Conservation (phyloP, 352 stramenopile species). For the Achlya hypogyna region DNA sequence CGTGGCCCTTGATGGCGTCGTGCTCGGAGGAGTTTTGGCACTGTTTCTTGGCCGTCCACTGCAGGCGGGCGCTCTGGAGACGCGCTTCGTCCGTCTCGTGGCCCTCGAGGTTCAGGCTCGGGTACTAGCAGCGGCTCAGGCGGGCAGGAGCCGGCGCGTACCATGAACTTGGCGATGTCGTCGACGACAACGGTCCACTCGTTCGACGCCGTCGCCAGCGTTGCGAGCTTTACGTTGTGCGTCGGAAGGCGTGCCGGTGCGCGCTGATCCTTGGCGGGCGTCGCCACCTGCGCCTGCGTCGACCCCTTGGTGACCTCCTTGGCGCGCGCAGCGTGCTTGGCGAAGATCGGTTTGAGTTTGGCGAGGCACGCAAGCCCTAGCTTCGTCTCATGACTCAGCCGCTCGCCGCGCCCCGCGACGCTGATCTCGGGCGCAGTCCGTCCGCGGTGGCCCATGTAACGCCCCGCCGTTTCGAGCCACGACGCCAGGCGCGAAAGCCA, state of each 20-base stretch:
- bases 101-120: constrained; percentile 16
- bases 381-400: neutral
- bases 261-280: neutral
- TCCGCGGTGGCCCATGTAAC: neutral
- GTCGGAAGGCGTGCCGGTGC: neutral
- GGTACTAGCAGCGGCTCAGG: neutral
- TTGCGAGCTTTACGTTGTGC: constrained; percentile 12
- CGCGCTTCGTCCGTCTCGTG: constrained; percentile 5
- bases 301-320: neutral
- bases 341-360: constrained; percentile 20
- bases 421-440: neutral
- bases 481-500: too few relatives aligned
- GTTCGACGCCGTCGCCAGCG: neutral
- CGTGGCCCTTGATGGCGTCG: constrained; percentile 23
- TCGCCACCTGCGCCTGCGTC: neutral
- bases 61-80: constrained; percentile 30
- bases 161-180: constrained; percentile 22
- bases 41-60: constrained; percentile 42
- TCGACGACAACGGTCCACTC: constrained; percentile 13
- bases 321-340: constrained; percentile 13
- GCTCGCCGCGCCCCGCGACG: neutral
- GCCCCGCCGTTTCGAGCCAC: too few relatives aligned
- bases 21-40: constrained; percentile 28
- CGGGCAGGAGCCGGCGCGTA: neutral
- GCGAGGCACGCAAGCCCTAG: constrained; percentile 14